These are phyloP conservation scores for Fusarium nodosum DNA, from an alignment of 2,329 filamentous ascomycete species.

Conservation along the genomic window DNA sequence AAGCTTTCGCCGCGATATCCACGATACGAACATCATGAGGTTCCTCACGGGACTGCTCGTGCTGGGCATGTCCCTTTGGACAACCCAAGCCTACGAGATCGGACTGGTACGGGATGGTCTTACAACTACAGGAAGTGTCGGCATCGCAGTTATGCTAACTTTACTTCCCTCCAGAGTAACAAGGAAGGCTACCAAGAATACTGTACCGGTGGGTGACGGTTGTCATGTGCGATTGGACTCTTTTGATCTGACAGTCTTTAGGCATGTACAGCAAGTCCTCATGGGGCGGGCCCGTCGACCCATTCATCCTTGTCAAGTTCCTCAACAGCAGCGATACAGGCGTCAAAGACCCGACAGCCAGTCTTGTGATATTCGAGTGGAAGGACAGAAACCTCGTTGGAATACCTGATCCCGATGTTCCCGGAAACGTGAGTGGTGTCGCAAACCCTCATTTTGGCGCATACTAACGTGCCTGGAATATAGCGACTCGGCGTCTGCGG, in stretches of 20 bases:
- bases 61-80: slow-evolving; percentile 68
- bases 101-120: slow-evolving; percentile 62
- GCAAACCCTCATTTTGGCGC: slow-evolving; percentile 5
- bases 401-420: slow-evolving; percentile 68
- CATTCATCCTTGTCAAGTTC: slow-evolving; percentile 90
- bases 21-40: slow-evolving; percentile 63
- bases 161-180: slow-evolving; percentile 70
- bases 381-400: slow-evolving; percentile 85
- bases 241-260: slow-evolving; percentile 43
- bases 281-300: slow-evolving; percentile 90
- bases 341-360: slow-evolving; percentile 78
- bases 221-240: background rate
- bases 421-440: slow-evolving; percentile 63
- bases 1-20: slow-evolving; percentile 28
- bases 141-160: slow-evolving; percentile 42
- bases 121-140: slow-evolving; percentile 5
- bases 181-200: slow-evolving; percentile 82
- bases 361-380: slow-evolving; percentile 95
- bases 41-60: slow-evolving; percentile 64
- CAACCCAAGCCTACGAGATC: slow-evolving; percentile 69
- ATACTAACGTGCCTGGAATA: slow-evolving; percentile 25
- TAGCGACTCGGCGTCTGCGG: slow-evolving; percentile 76
- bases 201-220: slow-evolving; percentile 72
- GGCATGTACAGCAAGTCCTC: slow-evolving; percentile 94
- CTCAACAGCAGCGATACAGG: slow-evolving; percentile 70